Conservation (phyloP, 495 filamentous ascomycete genomes). For the Penicillium egyptiacum region DNA sequence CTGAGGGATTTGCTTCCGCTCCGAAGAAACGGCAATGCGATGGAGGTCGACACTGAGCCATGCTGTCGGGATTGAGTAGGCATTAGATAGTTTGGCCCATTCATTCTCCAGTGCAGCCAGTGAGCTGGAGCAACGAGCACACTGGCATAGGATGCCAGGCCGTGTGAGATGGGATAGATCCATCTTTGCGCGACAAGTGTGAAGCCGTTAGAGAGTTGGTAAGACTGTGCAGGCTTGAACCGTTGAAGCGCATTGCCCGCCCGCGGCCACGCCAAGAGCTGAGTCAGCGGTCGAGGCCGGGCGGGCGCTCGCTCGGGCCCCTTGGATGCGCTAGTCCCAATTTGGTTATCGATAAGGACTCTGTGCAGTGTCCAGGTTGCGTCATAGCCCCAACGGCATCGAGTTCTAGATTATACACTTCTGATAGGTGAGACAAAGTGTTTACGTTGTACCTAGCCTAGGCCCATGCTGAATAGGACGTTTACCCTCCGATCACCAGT, state of each 20-base stretch:
- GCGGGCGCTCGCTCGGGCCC: background rate
- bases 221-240: conserved; percentile 11
- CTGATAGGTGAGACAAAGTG: background rate
- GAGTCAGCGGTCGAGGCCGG: conserved; percentile 28
- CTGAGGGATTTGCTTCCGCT: conserved; percentile 45
- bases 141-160: conserved; percentile 45
- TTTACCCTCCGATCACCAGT: background rate
- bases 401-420: background rate
- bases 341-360: conserved; percentile 19
- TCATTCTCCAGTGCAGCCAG: conserved; percentile 50
- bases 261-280: conserved; percentile 2
- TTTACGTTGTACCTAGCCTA: background rate
- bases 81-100: conserved; percentile 46
- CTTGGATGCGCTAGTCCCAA: conserved; percentile 12
- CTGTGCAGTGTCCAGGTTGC: conserved; percentile 12
- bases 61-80: conserved; percentile 42
- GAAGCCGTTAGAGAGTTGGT: background rate
- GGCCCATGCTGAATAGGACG: background rate
- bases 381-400: conserved; percentile 6
- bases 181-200: conserved; percentile 29
- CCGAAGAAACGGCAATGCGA: conserved; percentile 42
- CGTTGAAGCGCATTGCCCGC: background rate
- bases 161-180: conserved; percentile 41
- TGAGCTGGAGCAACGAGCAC: conserved; percentile 47
- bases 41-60: conserved; percentile 49